Evolutionary conservation across 2,329 filamentous ascomycete genomes (phyloP).

Genomic region (Chaetomium strumarium): DNA sequence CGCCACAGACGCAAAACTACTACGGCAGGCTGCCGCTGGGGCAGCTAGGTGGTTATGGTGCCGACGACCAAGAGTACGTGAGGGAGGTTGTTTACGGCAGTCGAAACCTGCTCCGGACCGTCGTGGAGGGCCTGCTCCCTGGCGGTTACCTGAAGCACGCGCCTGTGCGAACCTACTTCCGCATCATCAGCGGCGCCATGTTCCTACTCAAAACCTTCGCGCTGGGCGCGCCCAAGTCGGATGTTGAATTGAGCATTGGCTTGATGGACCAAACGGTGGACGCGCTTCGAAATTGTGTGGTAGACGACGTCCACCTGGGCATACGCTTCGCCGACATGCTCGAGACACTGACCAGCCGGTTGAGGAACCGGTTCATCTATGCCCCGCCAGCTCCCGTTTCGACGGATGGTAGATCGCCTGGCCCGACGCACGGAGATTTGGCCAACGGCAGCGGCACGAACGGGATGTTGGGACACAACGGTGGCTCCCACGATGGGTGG

Average conservation of each 20-base stretch:
- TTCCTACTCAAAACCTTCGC: slow-evolving; percentile 81
- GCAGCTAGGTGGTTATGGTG: slow-evolving; percentile 57
- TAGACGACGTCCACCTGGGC: slow-evolving; percentile 81
- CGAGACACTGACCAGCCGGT: slow-evolving; percentile 68
- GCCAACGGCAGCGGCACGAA: slow-evolving; percentile 17
- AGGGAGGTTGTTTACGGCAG: slow-evolving; percentile 72
- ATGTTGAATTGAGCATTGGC: slow-evolving; percentile 68
- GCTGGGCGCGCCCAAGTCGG: slow-evolving; percentile 69
- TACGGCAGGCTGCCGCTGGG: slow-evolving; percentile 59
- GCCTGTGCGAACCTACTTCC: slow-evolving; percentile 78
- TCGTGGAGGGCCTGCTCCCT: slow-evolving; percentile 70
- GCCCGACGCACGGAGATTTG: slow-evolving; percentile 27
- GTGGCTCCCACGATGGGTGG: slow-evolving; percentile 21
- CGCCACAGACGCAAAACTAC: slow-evolving; percentile 59
- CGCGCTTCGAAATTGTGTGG: slow-evolving; percentile 69
- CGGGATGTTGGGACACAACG: slow-evolving; percentile 7
- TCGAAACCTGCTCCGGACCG: slow-evolving; percentile 68
- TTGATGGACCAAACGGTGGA: slow-evolving; percentile 71
- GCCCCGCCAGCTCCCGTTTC: slow-evolving; percentile 42
- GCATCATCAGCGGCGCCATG: slow-evolving; percentile 80
- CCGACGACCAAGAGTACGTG: slow-evolving; percentile 66
- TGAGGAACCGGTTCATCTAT: slow-evolving; percentile 69
- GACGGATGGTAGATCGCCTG: slow-evolving; percentile 29
- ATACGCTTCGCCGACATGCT: slow-evolving; percentile 77
- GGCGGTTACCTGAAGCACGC: slow-evolving; percentile 74